Base-by-base conservation (phyloP, 2,329 filamentous ascomycete species). In the Akanthomyces dipterigenus region DNA sequence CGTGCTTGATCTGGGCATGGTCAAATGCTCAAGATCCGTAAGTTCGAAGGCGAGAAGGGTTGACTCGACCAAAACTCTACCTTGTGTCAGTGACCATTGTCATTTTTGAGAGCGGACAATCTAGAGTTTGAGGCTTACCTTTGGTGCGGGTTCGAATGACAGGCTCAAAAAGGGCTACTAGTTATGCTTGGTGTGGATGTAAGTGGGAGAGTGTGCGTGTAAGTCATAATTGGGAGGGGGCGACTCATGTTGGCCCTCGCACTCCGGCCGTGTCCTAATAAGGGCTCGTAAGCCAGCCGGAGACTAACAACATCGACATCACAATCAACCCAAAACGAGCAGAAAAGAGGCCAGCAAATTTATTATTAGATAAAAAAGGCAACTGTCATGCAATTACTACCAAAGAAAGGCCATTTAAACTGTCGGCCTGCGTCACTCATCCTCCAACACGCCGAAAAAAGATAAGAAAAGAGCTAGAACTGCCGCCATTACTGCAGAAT, bases 1-100 rank as follows among this genome's bases (percentile, higher is more conserved):
- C 5, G 68, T 72, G 36, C 67, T 71, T 2, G 51, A 26, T 3
- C 59, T 34, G 3, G 56, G 16, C 60, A 64, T 62, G 14, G 20
- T 48, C 8, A 43, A 24, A 24, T 5, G 18, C 28, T 2, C 1
- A 38, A 16, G 6, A 5, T 36, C 22, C 54, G 28, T 3, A 8
- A 40, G 18, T 18, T 45, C 8, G 50, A 40, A n/a, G 14, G 5
- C 12, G 36, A 38, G 11, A n/a, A 59, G 36, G 14, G 16, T 6
- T 12, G 20, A 18, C 28, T n/a, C 8, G 36, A 42, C 18, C 5
- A 54, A 38, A n/a, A 38, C 49, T 54, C 14, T 54, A 11, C 34
- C 12, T 18, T 18, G 4, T 26, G 14, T 38, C 11, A 38, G 49
- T 24, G n/a, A 24, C 20, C n/a, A 26, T 20, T 11, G 3, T 4